Conservation (phyloP, 2,329 filamentous ascomycete species). For the Ophiocordyceps camponoti-saundersi region DNA sequence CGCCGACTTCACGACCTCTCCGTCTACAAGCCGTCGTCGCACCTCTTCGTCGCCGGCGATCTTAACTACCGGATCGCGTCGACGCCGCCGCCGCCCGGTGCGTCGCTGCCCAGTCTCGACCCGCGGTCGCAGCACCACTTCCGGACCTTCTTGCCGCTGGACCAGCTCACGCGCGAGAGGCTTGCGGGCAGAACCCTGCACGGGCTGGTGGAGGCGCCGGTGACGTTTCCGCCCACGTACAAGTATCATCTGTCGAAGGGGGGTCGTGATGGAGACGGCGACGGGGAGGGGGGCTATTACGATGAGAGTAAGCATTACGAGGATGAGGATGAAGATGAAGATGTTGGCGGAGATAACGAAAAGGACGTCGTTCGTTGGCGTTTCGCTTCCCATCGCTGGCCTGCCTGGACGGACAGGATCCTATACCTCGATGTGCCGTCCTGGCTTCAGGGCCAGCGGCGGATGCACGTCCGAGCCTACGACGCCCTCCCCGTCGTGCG, state of each 20-base stretch:
- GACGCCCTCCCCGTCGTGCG: conserved; percentile 58
- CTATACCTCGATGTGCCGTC: conserved; percentile 51
- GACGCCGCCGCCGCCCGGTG: conserved; percentile 40
- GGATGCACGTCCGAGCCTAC: conserved; percentile 46
- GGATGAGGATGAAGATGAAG: neutral
- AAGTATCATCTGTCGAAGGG: conserved; percentile 50
- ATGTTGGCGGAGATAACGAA: conserved; percentile 13
- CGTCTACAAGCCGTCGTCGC: conserved; percentile 57
- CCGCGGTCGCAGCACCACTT: conserved; percentile 44
- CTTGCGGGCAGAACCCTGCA: conserved; percentile 56
- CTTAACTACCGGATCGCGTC: conserved; percentile 84
- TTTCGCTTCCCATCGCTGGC: conserved; percentile 73
- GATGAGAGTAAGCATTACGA: neutral
- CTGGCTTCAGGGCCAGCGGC: conserved; percentile 23
- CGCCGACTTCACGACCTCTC: conserved; percentile 36
- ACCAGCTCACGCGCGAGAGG: conserved; percentile 66
- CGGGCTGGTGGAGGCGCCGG: conserved; percentile 54
- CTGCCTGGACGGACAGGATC: conserved; percentile 86
- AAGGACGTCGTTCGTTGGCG: conserved; percentile 35
- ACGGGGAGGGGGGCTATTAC: neutral
- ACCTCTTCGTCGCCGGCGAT: conserved; percentile 80
- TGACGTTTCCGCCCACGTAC: conserved; percentile 83
- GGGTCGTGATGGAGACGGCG: neutral
- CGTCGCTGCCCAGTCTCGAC: conserved; percentile 44
- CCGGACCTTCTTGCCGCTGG: conserved; percentile 47